Evolutionary conservation across 768 basidiomycete genomes (phyloP), one percentile per base, ranked within the genome.

Genomic region (Imleria badia): DNA sequence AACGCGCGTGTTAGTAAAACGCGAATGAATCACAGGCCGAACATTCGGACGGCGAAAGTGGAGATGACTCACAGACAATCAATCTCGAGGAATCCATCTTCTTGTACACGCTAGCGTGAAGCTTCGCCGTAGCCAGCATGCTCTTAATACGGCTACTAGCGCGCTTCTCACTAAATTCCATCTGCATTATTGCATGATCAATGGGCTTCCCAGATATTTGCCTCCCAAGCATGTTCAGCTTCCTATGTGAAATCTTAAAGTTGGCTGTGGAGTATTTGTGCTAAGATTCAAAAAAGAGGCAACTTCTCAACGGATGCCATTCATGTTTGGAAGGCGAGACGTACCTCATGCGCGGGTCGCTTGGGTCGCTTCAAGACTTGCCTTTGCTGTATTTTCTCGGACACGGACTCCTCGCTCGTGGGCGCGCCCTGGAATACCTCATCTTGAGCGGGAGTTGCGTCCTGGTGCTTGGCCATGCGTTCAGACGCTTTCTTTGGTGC

Each of bases 151-250:
- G 85, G 44, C 77, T 80, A 59, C 91, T 87, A 14, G 89, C 92
- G 22, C 92, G 82, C 74, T 99, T 99, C 71, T 95, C 89, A 59
- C 89, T 92, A 72, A 97, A 98, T 68, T 89, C 83, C 91, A 98
- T 95, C 65, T 99, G 96, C 53, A 98, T 76, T 67, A 99, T 96
- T 34, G 96, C 96, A 61, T 87, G 84, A 74, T 98, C 95, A 55
- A 98, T 87, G 17, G 95, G 94, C 63, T 93, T 88, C 19, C 91
- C 89, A 3, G 91, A 80, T 59, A 99, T 89, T 70, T 97, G 92
- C 30, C 84, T 80, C 10, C 86, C 88, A 39, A 99, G 79, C 76
- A 86, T 82, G 71, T 96, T 95, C 52, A 99, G 78, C 71, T 98
- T 99, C 52, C 95, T 83, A 63, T 87, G 89, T 5, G 94, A 96